A percentile compares a stretch with the other conserved stretches of the same genome.
Evolutionary conservation across 495 filamentous ascomycete species (phyloP).

Genomic region (Lichenothelia convexa): DNA sequence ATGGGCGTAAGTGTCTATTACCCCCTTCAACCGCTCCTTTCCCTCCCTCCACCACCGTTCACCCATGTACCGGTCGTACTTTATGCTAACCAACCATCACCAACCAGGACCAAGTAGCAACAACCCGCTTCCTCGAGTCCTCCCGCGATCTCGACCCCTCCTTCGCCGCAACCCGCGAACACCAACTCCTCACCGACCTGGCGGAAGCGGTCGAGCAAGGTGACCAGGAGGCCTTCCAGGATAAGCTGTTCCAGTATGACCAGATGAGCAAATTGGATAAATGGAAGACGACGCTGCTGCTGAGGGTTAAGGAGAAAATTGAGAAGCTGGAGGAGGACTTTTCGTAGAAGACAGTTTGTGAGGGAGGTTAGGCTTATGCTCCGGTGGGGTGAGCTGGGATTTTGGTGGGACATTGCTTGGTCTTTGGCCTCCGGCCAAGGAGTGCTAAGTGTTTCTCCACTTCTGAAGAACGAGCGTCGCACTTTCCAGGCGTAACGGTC

Average conservation of each 20-base stretch:
- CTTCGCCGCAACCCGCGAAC: constrained; percentile 58
- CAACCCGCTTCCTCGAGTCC: constrained; percentile 55
- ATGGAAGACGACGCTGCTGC: constrained; percentile 80
- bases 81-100: no score
- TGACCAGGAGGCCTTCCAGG: constrained; percentile 63
- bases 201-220: constrained; percentile 47
- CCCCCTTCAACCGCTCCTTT: neutral
- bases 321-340: constrained; percentile 62
- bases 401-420: no score
- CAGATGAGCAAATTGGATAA: constrained; percentile 81
- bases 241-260: constrained; percentile 69
- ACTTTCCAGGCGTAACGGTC: no score
- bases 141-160: constrained; percentile 68
- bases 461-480: no score
- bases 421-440: no score
- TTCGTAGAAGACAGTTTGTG: no score
- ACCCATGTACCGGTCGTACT: no score
- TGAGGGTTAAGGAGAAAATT: constrained; percentile 67
- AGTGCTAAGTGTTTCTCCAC: no score
- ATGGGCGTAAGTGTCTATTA: constrained; percentile 29
- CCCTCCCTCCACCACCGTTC: neutral
- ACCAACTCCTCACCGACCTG: constrained; percentile 60
- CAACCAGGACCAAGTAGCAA: constrained; percentile 46
- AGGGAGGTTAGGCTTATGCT: no score
- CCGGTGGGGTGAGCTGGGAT: no score